Evolutionary conservation across 192 early-diverging fungal genomes (phyloP).

Genomic region (Chytriomyces hyalinus): DNA sequence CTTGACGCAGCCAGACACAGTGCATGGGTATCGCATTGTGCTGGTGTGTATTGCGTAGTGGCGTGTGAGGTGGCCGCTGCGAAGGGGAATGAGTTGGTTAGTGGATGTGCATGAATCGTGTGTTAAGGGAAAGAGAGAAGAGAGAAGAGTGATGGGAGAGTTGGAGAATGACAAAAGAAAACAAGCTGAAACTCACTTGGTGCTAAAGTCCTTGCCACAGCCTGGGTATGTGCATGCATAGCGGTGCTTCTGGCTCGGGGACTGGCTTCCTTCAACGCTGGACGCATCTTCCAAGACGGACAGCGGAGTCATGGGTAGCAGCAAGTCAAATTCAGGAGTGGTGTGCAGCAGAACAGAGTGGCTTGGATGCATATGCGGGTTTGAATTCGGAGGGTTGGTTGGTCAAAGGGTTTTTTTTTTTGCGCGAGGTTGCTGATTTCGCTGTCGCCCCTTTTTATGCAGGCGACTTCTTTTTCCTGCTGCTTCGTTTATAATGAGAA

Average conservation of each 20-base stretch:
- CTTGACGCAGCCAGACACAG: background rate
- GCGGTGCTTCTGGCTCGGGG: background rate
- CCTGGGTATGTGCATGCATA: background rate
- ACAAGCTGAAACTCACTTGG: background rate
- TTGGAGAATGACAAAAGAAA: too few species aligned
- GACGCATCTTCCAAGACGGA: background rate
- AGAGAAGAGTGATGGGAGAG: too few species aligned
- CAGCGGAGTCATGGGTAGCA: background rate
- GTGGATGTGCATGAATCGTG: too few species aligned
- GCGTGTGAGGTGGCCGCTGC: background rate
- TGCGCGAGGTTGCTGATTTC: background rate
- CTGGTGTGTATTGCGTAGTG: background rate
- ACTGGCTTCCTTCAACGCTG: background rate
- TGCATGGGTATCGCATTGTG: background rate
- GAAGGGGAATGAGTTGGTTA: too few species aligned
- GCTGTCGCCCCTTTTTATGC: too few species aligned
- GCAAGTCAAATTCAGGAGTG: background rate
- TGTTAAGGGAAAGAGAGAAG: too few species aligned
- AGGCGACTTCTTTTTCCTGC: too few species aligned
- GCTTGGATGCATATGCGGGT: background rate
- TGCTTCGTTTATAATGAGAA: too few species aligned
- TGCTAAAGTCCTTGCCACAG: constrained; percentile 17
- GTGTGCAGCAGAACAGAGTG: background rate
- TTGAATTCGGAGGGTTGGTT: background rate
- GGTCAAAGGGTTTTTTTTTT: background rate